Base-by-base conservation (phyloP, 768 basidiomycete species). In the Ramaria rubella region DNA sequence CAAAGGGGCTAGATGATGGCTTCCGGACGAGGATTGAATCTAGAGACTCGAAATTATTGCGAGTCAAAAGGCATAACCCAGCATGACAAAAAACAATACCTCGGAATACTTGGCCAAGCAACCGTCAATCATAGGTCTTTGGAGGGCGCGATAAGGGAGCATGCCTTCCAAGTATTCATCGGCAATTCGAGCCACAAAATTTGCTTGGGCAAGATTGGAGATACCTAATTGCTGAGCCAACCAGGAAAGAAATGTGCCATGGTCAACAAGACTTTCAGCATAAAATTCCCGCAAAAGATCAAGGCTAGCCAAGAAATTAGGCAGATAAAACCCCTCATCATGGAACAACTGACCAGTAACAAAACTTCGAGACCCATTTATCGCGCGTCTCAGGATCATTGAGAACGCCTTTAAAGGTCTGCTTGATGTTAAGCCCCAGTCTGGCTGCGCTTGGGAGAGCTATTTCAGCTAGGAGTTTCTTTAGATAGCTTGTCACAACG, bases 121-220 rank as follows among this genome's bases (percentile, higher is more conserved):
- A 4, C 84, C 82, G n/a, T 90, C 86, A 0, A 81, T 76, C 58
- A 92, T 81, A 2, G 84, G 87, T 27, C 77, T 79, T 12, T 83
- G 74, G 49, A 92, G 72, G 0, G 87, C 80, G n/a, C 88, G 81
- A 61, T 77, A 83, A 15, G 70, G 70, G 14, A 85, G 68, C 67
- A 92, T 79, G 21, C 82, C 87, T 44, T 83, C 81, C 4, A 90
- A 69, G 67, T 91, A 92, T 66, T 91, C 89, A 62, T 92, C 87
- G 5, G 79, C 81, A n/a, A 93, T 71, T 49, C 85, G 79, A 26
- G 79, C 80, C 12, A 91, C 70, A 64, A 93, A 91, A 3, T 83
- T 85, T 14, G 82, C 80, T 70, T 93, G 90, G 2, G 90, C 89
- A 26, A 91, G 77, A 65, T 91, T 92, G 64, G 85, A 90, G 3